phyloP scores from a whole-genome alignment of 2,329 filamentous ascomycete species.

The Diaporthe citriasiana region DNA sequence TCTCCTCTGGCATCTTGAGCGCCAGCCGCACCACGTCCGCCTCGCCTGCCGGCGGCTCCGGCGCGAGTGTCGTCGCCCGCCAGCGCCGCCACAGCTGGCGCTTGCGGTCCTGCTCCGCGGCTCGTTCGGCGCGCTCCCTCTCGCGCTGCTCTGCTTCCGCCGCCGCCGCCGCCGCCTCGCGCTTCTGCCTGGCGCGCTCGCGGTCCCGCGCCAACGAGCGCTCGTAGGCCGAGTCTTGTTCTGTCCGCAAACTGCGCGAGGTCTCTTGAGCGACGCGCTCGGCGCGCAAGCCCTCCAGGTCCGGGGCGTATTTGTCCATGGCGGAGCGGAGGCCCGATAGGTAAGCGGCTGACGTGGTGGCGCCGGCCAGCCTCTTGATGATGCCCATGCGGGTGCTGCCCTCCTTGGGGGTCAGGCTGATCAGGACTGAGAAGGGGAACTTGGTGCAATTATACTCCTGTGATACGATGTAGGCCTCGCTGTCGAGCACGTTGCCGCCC shows the following conservation, averaged over 20 bases:
- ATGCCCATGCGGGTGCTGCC: constrained; percentile 92
- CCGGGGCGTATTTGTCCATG: constrained; percentile 81
- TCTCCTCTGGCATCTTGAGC: constrained; percentile 71
- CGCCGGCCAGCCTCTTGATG: constrained; percentile 82
- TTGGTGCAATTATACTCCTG: constrained; percentile 89
- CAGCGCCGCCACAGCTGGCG: constrained; percentile 82
- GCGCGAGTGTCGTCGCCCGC: constrained; percentile 76
- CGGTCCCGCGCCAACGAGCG: constrained; percentile 89
- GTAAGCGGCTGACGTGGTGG: constrained; percentile 78
- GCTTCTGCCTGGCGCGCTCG: constrained; percentile 82
- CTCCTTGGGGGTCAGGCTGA: constrained; percentile 89
- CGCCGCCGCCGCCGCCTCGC: constrained; percentile 80
- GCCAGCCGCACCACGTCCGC: constrained; percentile 81
- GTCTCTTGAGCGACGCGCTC: constrained; percentile 85
- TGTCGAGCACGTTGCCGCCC: constrained; percentile 93
- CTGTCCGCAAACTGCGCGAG: constrained; percentile 82
- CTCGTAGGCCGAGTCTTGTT: constrained; percentile 96
- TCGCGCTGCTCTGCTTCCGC: constrained; percentile 76
- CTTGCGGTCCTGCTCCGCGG: constrained; percentile 61
- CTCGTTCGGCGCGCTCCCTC: constrained; percentile 72
- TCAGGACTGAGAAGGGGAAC: constrained; percentile 89
- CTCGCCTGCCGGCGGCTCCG: constrained; percentile 74
- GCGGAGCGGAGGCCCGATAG: constrained; percentile 80
- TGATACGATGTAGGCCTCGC: constrained; percentile 95
- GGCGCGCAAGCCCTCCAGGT: constrained; percentile 81